Base-by-base conservation (phyloP, 2,329 filamentous ascomycete species). In the Penicillium polonicum region DNA sequence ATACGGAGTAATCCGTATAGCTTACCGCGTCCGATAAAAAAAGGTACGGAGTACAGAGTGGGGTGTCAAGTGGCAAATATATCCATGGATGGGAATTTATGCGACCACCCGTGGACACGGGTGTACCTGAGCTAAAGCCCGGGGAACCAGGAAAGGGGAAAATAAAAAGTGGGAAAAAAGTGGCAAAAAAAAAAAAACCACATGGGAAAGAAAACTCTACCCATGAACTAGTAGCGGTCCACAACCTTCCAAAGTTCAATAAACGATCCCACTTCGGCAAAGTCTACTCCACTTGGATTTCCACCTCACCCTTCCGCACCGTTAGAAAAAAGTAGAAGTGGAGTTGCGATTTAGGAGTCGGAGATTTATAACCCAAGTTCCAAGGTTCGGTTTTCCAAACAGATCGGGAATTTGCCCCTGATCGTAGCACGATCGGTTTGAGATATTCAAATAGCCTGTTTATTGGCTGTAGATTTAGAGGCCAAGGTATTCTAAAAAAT, bases 221-320 rank as follows among this genome's bases (percentile, higher is more conserved):
- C 13, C 15, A 48, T 55, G 52, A 59, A 62, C 64, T 65, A 65
- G 59, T 65, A 65, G 59, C 41, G 50, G 44, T 43, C 43, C 53
- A 42, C 60, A 60, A 63, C 65, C 61, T 35, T 35, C 5, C 29
- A 31, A 31, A 12, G 10, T 66, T 63, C 62, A 66, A 65, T 65
- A 67, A 64, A 61, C 36, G 39, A 58, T 45, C 60, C 55, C 29
- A 58, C 57, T 61, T 29, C 33, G 56, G 57, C 52, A 33, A 60
- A 50, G 55, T 25, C 19, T 8, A 21, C 56, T 57, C 60, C 65
- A 63, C 64, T 58, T 42, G 21, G 41, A 57, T 60, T 60, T 51
- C 44, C 52, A 57, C 46, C 35, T 54, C 55, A 56, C 59, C 59
- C 58, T 65, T 67, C 64, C 60, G 60, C 62, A 57, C 65, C 62